Evolutionary conservation across 441 rosid genomes (phyloP).

Genomic region (Euphorbia celastroides): DNA sequence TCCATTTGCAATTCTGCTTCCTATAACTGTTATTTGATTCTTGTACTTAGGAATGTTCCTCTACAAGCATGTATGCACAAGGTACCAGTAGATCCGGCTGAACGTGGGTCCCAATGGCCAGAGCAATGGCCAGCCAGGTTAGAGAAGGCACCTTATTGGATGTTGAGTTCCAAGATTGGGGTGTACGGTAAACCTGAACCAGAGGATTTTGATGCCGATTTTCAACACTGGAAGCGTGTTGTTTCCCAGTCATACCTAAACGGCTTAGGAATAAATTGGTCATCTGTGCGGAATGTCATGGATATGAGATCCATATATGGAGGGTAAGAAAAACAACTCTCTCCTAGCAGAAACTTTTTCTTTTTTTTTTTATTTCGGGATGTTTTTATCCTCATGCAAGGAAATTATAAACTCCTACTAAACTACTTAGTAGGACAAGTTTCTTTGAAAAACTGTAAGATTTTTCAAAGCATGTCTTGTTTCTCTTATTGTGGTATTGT

Average conservation of each 20-base stretch:
- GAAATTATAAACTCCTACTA: neutral
- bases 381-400: neutral
- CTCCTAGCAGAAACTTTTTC: neutral
- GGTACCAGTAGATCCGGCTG: constrained; percentile 44
- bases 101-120: constrained; percentile 92
- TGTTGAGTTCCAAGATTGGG: constrained; percentile 71
- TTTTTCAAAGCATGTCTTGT: neutral
- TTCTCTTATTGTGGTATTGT: constrained; percentile 17
- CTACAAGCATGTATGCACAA: constrained; percentile 89
- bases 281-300: constrained; percentile 78
- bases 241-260: constrained; percentile 69
- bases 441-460: too few species aligned
- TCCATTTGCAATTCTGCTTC: neutral
- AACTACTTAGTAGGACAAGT: neutral
- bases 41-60: constrained; percentile 68
- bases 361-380: constrained; percentile 1
- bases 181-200: constrained; percentile 90
- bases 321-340: constrained; percentile 49
- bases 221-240: constrained; percentile 84
- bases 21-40: constrained; percentile 10
- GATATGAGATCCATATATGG: constrained; percentile 96
- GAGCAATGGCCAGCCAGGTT: constrained; percentile 88
- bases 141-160: constrained; percentile 74
- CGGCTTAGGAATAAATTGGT: constrained; percentile 86
- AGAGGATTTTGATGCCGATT: constrained; percentile 69